phyloP scores from a whole-genome alignment of 2,329 filamentous ascomycete species.

The Lomentospora prolificans region DNA sequence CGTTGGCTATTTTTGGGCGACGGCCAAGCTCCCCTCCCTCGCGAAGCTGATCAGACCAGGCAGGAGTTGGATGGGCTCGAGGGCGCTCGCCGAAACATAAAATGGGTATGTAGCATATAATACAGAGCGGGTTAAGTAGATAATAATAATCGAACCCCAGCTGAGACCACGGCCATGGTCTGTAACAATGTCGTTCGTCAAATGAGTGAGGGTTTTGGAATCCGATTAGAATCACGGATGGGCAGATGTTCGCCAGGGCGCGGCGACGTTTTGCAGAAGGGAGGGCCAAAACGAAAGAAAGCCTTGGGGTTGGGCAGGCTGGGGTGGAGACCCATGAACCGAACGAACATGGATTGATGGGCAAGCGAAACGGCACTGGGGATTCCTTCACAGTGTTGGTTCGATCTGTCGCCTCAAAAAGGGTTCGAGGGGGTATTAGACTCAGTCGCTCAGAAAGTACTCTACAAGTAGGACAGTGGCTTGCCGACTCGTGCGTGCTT shows the following conservation, averaged over 20 bases:
- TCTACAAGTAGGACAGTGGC: no score
- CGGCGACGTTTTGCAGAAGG: not conserved
- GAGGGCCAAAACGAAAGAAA: not conserved
- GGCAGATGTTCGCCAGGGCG: not conserved
- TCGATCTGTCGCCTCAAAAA: not conserved
- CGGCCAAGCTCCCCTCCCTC: not conserved
- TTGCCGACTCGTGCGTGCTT: not conserved
- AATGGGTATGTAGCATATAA: not conserved
- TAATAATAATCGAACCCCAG: not conserved
- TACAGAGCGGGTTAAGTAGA: not conserved
- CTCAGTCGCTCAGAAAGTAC: no score
- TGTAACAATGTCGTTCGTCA: not conserved
- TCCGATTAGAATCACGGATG: not conserved
- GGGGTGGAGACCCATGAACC: not conserved
- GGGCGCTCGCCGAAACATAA: slow-evolving; percentile 1
- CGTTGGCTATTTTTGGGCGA: no score
- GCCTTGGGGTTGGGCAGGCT: not conserved
- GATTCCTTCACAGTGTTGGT: not conserved
- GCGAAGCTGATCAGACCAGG: not conserved
- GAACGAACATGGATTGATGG: not conserved
- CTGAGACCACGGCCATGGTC: not conserved
- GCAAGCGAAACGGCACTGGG: not conserved
- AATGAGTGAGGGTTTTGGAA: not conserved
- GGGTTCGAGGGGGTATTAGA: no score
- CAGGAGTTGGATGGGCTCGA: not conserved